Base-by-base conservation (phyloP, 768 basidiomycete genomes). In the Pulveroboletus frians region DNA sequence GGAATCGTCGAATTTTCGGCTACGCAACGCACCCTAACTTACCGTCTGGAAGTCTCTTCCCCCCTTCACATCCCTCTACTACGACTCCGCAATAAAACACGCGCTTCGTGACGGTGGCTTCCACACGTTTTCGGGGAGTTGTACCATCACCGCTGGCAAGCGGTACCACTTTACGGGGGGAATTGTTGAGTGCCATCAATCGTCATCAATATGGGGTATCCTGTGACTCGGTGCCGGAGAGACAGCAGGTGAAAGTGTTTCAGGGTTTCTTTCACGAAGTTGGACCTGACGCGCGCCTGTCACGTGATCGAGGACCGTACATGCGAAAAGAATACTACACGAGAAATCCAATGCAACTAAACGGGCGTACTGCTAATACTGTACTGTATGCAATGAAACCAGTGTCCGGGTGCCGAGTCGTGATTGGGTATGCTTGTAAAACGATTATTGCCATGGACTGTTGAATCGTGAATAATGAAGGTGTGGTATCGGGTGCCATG, bases 1-100 rank as follows among this genome's bases (percentile, higher is more conserved):
- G 48, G 53, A 36, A 54, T 49, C 49, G 48, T 55, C 51, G 35
- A 39, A 9, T 17, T 37, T 46, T 46, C 20, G n/a, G 39, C n/a
- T 49, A 56, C 35, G 39, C 29, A 20, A 27, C 26, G 47, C 23
- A 14, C 7, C 5, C 4, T 1, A 31, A 65, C 67, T 61, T 64
- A 83, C 88, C 87, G 67, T 83, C 80, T 34, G 82, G 76, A 43
- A 88, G 76, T 50, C 80, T 75, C 57, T 73, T 78, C 6, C 85
- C 86, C 55, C 79, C 76, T 54, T 85, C 85, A 34, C 85, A 82
- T 44, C 82, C 83, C 70, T 96, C 92, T 27, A 95, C 84, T 13
- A 95, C 88, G 17, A 95, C 88, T 38, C 88, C 89, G 62, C 88
- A 90, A 63, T 87, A 87, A 67, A 94, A 95, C 21, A 85, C 88